Evolutionary conservation across 495 filamentous ascomycete species (phyloP).

Genomic region (Aspergillus panamensis): DNA sequence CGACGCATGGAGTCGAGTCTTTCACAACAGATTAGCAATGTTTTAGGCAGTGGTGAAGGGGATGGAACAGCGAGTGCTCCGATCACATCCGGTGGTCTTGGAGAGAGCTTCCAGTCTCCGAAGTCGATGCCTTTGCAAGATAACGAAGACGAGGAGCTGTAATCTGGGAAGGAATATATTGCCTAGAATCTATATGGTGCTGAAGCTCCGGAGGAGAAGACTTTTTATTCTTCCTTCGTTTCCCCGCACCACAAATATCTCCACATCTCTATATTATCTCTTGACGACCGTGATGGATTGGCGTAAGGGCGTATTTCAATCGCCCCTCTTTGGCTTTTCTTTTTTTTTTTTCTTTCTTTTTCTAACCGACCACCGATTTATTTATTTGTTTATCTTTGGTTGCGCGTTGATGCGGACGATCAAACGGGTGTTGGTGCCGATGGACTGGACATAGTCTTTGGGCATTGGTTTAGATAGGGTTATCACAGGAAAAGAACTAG

Average conservation of each 20-base stretch:
- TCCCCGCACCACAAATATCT: neutral
- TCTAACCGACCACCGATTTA: neutral
- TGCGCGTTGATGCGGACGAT: constrained; percentile 2
- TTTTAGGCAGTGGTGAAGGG: constrained; percentile 6
- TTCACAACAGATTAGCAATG: constrained; percentile 31
- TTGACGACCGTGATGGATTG: constrained; percentile 22
- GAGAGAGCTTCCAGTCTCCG: constrained; percentile 9
- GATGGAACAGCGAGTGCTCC: constrained; percentile 1
- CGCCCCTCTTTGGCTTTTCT: constrained; percentile 8
- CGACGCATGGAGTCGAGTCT: constrained; percentile 46
- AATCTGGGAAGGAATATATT: constrained; percentile 10
- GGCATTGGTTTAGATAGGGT: constrained; percentile 11
- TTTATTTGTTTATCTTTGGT: constrained; percentile 1
- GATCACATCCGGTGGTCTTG: neutral
- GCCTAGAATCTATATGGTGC: constrained; percentile 6
- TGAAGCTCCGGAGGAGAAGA: neutral
- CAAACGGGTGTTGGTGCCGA: constrained; percentile 5
- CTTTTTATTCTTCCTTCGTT: constrained; percentile 1
- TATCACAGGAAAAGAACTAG: constrained; percentile 8
- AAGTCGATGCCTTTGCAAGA: constrained; percentile 8
- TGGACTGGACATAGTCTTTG: constrained; percentile 5
- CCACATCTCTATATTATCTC: constrained; percentile 6
- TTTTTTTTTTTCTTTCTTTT: constrained; percentile 3
- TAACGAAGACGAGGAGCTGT: constrained; percentile 41
- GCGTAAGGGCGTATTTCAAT: constrained; percentile 14